Base-by-base conservation (phyloP, 352 stramenopile genomes). In the Phytophthora megakarya region DNA sequence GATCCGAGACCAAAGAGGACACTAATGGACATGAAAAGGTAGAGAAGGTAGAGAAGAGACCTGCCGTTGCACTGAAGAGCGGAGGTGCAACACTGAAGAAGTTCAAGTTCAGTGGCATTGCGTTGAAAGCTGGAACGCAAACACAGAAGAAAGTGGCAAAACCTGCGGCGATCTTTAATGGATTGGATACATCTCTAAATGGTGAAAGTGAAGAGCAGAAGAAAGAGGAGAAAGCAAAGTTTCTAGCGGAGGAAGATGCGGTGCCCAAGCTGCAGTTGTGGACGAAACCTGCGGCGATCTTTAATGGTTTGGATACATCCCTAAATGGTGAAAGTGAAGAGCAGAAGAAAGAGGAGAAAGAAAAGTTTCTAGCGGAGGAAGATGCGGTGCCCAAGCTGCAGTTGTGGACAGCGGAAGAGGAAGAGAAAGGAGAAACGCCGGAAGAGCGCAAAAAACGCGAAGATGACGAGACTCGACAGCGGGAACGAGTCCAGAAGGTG, bases 81-180 rank as follows among this genome's bases (percentile, higher is more conserved):
- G 62, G 64, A 47, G 45, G 49, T 12, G 62, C 47, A 15, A 62
- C 43, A 2, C 15, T 72, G 32, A 81, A 85, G 55, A 84, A 73
- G 28, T 91, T 90, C 46, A 89, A 84, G 46, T 95, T 93, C 44
- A 76, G 71, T 12, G 67, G 73, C 7, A 91, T 95, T 25, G 79
- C 84, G 6, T 60, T 95, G 25, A 95, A 91, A 64, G 16, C 62
- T 46, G 55, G 61, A 1, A 68, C 53, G 38, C 45, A 50, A 19
- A 11, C 26, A 12, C 5, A 35, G 18, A 72, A 65, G 28, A 77
- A 72, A 35, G n/a, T n/a, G 68, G 55, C n/a, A 28, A 77, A 68
- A 28, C 50, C 60, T 46, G 37, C 28, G 21, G 35, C 4, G 13
- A 48, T 73, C 13, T 72, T 72, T 26, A 75, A 75, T 44, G 23